Base-by-base conservation (phyloP, 2,329 filamentous ascomycete genomes). In the Trichoderma pleuroti region DNA sequence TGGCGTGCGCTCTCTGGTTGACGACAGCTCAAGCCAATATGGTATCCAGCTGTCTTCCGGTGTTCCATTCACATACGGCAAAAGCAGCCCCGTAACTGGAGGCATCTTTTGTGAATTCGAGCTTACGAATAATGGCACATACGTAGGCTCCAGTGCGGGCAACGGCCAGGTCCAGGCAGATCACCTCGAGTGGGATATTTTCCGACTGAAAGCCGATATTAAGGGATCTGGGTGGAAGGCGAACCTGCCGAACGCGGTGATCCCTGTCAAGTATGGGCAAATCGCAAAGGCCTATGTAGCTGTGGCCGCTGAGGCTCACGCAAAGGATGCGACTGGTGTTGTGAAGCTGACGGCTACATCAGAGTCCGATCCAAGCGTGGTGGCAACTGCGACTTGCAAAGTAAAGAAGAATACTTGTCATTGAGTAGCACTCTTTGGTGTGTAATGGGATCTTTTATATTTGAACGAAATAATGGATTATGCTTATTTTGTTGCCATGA, bases 181-280 rank as follows among this genome's bases (percentile, higher is more conserved):
- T 14, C 84, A 84, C 71, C 74, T 84, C 5, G 77, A 75, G 7
- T 82, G 80, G 1, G 85, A 86, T 59, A 81, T 87, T 32, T 86
- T 84, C 76, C 78, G 84, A 12, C 76, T 87, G n/a, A 79, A 76
- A 21, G 84, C 83, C 1, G 73, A 78, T 61, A 79, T 86, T 4
- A 78, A 82, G 7, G 82, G 81, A 14, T 76, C 80, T 3, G 85
- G 85, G 0, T 87, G 85, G 85, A 77, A 76, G 10, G 81, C 84
- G 1, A 82, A 79, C 68, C 68, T 86, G 18, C 78, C 80, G 12
- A 84, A 83, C 63, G 78, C 77, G 5, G 71, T 84, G 39, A 80
- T 83, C 9, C 76, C 79, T 1, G 84, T 82, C 0, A 77, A 80
- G 64, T 84, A 82, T 46, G 85, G 84, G 0, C 76, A 80, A 61